phyloP scores from a whole-genome alignment of 2,329 filamentous ascomycete species.

The Madurella mycetomatis region DNA sequence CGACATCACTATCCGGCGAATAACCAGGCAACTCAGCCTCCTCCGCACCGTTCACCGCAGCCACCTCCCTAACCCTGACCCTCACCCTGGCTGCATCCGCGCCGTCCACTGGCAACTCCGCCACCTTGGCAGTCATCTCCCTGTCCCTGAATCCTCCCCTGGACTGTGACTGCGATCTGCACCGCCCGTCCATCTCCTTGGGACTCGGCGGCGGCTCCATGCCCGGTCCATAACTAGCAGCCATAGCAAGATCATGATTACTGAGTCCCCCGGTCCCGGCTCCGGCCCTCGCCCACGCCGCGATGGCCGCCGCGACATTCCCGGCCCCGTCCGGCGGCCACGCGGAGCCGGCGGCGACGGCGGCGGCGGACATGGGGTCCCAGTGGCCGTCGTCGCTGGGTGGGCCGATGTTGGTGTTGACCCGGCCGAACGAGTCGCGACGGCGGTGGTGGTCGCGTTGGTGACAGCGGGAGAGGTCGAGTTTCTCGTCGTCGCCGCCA shows the following conservation, averaged over 20 bases:
- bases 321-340: background rate
- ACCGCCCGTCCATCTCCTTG: conserved; percentile 16
- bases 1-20: background rate
- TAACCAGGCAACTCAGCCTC: background rate
- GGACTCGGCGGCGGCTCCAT: conserved; percentile 7
- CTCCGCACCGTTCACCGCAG: too few relatives aligned
- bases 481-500: conserved; percentile 4
- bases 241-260: background rate
- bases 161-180: background rate
- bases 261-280: background rate
- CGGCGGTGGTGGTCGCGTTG: background rate
- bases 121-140: background rate
- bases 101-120: background rate
- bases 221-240: background rate
- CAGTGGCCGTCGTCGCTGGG: conserved; percentile 8
- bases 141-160: background rate
- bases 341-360: background rate
- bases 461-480: background rate
- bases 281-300: conserved; percentile 10
- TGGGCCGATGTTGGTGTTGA: conserved; percentile 10
- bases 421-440: conserved; percentile 13
- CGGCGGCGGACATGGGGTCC: background rate
- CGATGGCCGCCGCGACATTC: conserved; percentile 7
- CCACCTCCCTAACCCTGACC: background rate
- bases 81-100: background rate